These are phyloP conservation scores for Ophiostoma piceae DNA, from an alignment of 2,329 filamentous ascomycete species.

Conservation along the genomic window DNA sequence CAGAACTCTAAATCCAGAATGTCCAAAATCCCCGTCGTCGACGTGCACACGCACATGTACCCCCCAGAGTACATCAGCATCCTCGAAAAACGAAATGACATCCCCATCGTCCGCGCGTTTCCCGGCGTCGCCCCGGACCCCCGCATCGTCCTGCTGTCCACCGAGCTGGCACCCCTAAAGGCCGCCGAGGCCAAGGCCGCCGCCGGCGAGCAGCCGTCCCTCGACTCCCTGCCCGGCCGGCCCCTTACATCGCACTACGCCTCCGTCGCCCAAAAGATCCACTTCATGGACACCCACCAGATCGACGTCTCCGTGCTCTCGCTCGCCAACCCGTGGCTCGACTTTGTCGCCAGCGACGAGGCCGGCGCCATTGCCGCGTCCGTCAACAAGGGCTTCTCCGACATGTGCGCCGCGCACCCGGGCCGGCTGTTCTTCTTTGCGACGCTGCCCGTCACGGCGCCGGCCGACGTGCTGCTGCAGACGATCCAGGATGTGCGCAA, in stretches of 20 bases:
- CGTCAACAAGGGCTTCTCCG: slow-evolving; percentile 74
- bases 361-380: slow-evolving; percentile 58
- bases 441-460: slow-evolving; percentile 69
- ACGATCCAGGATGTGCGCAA: slow-evolving; percentile 59
- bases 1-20: not conserved
- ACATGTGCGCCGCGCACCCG: slow-evolving; percentile 60
- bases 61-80: slow-evolving; percentile 58
- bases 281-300: slow-evolving; percentile 79
- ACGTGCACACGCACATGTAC: slow-evolving; percentile 68
- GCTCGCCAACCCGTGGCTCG: slow-evolving; percentile 89
- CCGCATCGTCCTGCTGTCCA: slow-evolving; percentile 60
- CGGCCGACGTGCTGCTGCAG: slow-evolving; percentile 53
- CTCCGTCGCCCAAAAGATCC: slow-evolving; percentile 70
- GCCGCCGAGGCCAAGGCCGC: slow-evolving; percentile 42
- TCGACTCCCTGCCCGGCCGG: slow-evolving; percentile 58
- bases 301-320: slow-evolving; percentile 83
- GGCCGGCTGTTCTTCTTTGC: slow-evolving; percentile 78
- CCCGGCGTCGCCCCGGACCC: slow-evolving; percentile 43
- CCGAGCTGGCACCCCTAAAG: slow-evolving; percentile 40
- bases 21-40: slow-evolving; percentile 43
- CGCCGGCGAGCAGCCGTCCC: slow-evolving; percentile 45
- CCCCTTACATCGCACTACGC: slow-evolving; percentile 81
- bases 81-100: slow-evolving; percentile 53
- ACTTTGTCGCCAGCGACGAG: slow-evolving; percentile 63
- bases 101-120: slow-evolving; percentile 68